Evolutionary conservation across 192 early-diverging fungal genomes (phyloP).

Genomic region (Backusella parvicylindrica): DNA sequence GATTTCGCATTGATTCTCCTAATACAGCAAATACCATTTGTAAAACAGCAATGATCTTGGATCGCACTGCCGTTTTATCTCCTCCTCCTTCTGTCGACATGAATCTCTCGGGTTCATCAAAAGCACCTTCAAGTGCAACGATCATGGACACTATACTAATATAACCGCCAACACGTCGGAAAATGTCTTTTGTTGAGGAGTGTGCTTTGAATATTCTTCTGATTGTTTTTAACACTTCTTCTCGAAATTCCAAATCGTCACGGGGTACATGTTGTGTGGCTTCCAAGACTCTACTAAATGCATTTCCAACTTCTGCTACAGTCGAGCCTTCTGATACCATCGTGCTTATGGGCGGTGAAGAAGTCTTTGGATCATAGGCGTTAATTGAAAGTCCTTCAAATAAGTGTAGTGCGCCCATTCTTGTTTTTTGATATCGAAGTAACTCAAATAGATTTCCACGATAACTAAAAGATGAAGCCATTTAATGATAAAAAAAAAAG

Average conservation of each 20-base stretch:
- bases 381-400: slow-evolving; percentile 49
- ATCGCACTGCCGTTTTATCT: slow-evolving; percentile 11
- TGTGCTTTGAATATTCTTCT: slow-evolving; percentile 46
- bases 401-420: slow-evolving; percentile 44
- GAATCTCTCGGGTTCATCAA: slow-evolving; percentile 21
- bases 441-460: slow-evolving; percentile 54
- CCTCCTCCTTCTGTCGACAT: not conserved
- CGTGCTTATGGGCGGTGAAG: not conserved
- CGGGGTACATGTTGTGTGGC: slow-evolving; percentile 50
- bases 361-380: slow-evolving; percentile 26
- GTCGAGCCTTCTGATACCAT: not conserved
- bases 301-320: slow-evolving; percentile 34
- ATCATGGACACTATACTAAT: slow-evolving; percentile 56
- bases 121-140: slow-evolving; percentile 50
- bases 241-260: slow-evolving; percentile 53
- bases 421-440: slow-evolving; percentile 49
- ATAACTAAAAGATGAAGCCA: slow-evolving; percentile 31
- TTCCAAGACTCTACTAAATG: slow-evolving; percentile 57
- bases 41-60: slow-evolving; percentile 40
- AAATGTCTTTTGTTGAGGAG: slow-evolving; percentile 49
- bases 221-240: slow-evolving; percentile 51
- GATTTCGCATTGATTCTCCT: slow-evolving; percentile 49
- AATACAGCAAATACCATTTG: slow-evolving; percentile 46
- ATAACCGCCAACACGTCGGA: slow-evolving; percentile 57
- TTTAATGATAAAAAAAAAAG: not conserved